Base-by-base conservation (phyloP, 345 rosid species). In the Populus alba region DNA sequence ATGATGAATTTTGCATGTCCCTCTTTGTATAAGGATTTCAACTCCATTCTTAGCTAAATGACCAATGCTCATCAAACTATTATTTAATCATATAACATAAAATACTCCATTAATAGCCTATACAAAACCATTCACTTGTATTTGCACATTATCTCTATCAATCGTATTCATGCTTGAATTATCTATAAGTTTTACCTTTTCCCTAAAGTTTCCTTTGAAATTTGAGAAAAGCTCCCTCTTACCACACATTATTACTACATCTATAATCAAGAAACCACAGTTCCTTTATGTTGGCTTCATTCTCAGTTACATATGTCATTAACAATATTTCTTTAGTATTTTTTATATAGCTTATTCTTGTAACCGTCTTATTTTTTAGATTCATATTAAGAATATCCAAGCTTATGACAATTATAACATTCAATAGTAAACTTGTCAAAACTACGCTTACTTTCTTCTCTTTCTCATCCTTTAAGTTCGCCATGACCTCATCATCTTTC, bases 391-490 rank as follows among this genome's bases (percentile, higher is more conserved):
- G 38, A 49, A 7, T 45, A 33, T 33, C 74, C 38, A 0, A 45
- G 37, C 35, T 63, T 13, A 25, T 63, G 20, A 27, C 37, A 63
- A 1, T 63, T 29, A 13, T 25, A 65, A 2, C 39, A 29, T 33
- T 65, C n/a, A 6, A 65, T 4, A 11, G 8, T 4, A 5, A 12
- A 15, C 31, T 5, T 31, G 35, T 65, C 4, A 4, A 65, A 65
- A 0, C 39, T 31, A 11, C 0, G 1, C 0, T 0, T 13, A 2
- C 0, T 10, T 5, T 0, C 8, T 10, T 38, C 22, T 65, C 2
- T 29, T 5, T 35, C 22, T 70, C 12, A 0, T 43, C 20, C 31
- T 12, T 2, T 10, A 23, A 27, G 3, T 25, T 11, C 2, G 1
- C 35, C 23, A 10, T 17, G 7, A 10, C 68, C 39, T 25, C 3